These are phyloP conservation scores for Corymbia calophylla DNA, from an alignment of 441 rosid species.

Conservation along the genomic window DNA sequence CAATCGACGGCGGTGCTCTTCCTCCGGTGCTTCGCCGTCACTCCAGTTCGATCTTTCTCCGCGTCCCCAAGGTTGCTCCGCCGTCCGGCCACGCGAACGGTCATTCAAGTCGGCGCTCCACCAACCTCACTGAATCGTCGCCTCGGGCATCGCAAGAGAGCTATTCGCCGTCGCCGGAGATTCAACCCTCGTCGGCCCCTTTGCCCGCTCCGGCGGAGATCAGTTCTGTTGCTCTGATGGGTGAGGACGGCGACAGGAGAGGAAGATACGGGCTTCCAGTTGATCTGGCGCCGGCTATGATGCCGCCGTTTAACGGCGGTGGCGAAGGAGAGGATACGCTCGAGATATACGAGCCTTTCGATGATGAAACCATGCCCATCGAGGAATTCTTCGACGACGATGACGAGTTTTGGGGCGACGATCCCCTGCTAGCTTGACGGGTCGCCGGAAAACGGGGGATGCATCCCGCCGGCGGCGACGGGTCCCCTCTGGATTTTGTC, in stretches of 20 bases:
- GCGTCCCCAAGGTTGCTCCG: background rate
- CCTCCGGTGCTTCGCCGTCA: background rate
- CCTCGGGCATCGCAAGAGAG: background rate
- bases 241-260: background rate
- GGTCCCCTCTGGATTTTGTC: background rate
- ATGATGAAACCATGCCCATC: background rate
- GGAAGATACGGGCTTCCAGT: background rate
- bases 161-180: background rate
- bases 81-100: background rate
- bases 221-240: background rate
- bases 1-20: background rate
- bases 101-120: background rate
- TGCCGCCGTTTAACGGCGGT: background rate
- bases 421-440: background rate
- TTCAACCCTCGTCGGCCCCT: background rate
- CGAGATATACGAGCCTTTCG: background rate
- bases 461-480: background rate
- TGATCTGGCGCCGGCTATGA: background rate
- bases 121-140: background rate
- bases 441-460: background rate
- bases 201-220: background rate
- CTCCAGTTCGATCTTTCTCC: background rate
- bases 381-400: background rate
- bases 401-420: background rate
- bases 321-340: background rate